phyloP scores from a whole-genome alignment of 306 rosid species.

The Benincasa hispida region DNA sequence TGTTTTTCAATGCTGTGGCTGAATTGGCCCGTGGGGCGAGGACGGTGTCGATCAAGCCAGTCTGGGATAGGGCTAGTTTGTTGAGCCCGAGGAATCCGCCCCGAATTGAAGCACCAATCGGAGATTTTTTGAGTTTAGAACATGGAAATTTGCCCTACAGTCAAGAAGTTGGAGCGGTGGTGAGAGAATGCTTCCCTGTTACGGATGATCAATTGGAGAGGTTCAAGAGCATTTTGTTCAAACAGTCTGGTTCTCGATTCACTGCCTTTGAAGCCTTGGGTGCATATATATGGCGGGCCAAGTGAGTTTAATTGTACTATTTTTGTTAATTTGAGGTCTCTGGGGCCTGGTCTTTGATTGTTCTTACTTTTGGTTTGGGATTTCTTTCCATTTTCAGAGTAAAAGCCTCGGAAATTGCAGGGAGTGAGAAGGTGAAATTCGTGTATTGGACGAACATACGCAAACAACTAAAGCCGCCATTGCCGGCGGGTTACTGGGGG shows the following conservation, averaged over 20 bases:
- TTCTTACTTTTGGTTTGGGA: background rate
- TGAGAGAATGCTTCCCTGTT: slow-evolving; percentile 42
- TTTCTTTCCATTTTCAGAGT: slow-evolving; percentile 26
- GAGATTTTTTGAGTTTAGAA: slow-evolving; percentile 40
- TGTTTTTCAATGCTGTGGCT: slow-evolving; percentile 57
- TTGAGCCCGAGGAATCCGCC: slow-evolving; percentile 44
- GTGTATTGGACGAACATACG: slow-evolving; percentile 58
- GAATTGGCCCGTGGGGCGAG: slow-evolving; percentile 64
- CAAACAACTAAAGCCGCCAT: slow-evolving; percentile 38
- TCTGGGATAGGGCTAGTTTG: slow-evolving; percentile 43
- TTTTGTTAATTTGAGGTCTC: background rate
- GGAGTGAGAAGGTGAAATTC: slow-evolving; percentile 46
- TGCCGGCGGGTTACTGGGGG: slow-evolving; percentile 71
- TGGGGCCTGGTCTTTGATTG: background rate
- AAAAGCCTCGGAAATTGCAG: slow-evolving; percentile 24
- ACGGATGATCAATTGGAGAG: slow-evolving; percentile 38
- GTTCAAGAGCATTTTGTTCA: slow-evolving; percentile 28
- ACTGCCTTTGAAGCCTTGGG: slow-evolving; percentile 81
- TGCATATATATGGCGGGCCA: slow-evolving; percentile 85
- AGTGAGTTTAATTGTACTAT: slow-evolving; percentile 30
- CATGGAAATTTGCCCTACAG: slow-evolving; percentile 30
- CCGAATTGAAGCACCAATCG: slow-evolving; percentile 24
- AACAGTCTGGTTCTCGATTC: slow-evolving; percentile 42
- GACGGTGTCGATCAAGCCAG: slow-evolving; percentile 20
- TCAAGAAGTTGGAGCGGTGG: slow-evolving; percentile 22